Evolutionary conservation across 257 asterid genomes (phyloP), one percentile per base, ranked within the genome.

Genomic region (Scutellaria galericulata): DNA sequence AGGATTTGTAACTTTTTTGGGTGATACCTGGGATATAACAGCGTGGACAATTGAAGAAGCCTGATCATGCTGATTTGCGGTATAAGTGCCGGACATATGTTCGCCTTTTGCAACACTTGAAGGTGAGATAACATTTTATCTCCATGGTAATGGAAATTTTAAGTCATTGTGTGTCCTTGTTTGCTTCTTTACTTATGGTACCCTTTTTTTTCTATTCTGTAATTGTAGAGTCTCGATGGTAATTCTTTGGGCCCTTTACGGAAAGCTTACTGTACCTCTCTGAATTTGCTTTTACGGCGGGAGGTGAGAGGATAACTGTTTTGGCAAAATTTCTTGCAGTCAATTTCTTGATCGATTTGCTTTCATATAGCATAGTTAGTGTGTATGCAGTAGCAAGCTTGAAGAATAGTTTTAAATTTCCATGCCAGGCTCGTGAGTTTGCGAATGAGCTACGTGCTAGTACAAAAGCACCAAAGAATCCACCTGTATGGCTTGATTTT

Each of bases 1-100:
- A 37, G 59, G 56, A 58, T 44, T 52, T 22, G 9, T 66, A 20
- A 41, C 14, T 14, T 50, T 58, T 46, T 7, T 64, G 48, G 70
- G 68, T 72, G 56, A 78, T 74, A 66, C 77, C 72, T 67, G 77
- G 75, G 81, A 61, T 80, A 47, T 68, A 78, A 80, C 78, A 95
- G 99, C 89, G 95, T 65, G 99, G 99, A 58, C 99, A 90, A 75
- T 84, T 95, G 78, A 95, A 95, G 90, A 87, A 90, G 86, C 99
- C 97, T 15, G 99, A 92, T 77, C 99, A 95, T 70, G 96, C 98
- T 70, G 99, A 95, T 75, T 83, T 95, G 69, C 90, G 99, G 64
- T 95, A 82, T 76, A 95, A 92, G 82, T 88, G 99, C 82, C 84
- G 97, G 87, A 95, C 93, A 79, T 95, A 95, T 87, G 98, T 97